Evolutionary conservation across 306 rosid genomes (phyloP).

Genomic region (Hippophae tibetana): DNA sequence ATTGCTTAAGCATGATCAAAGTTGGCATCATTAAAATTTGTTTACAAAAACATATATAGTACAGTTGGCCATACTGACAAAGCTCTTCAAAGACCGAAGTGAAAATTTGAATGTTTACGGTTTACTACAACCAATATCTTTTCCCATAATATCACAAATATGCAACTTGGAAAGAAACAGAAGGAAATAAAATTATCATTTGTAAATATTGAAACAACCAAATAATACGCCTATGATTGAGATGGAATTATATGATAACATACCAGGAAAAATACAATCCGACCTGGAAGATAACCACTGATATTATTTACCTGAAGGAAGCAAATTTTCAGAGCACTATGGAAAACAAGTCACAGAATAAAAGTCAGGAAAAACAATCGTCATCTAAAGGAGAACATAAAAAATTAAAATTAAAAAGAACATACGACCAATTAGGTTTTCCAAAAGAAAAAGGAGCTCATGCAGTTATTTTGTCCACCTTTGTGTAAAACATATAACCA

Average conservation of each 20-base stretch:
- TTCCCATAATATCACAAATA: neutral
- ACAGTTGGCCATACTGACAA: too few relatives aligned
- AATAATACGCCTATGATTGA: neutral
- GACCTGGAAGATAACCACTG: conserved; percentile 98
- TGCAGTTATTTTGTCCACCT: too few relatives aligned
- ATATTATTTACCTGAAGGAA: conserved; percentile 83
- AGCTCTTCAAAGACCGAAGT: too few relatives aligned
- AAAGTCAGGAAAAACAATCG: conserved; percentile 1
- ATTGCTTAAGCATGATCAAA: too few relatives aligned
- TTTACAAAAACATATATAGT: too few relatives aligned
- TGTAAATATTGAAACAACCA: neutral
- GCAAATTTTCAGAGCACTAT: conserved; percentile 2
- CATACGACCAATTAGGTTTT: too few relatives aligned
- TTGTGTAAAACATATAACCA: too few relatives aligned
- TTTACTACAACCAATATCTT: too few relatives aligned
- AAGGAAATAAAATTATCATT: conserved; percentile 1
- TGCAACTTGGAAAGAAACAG: neutral
- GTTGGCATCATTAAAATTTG: too few relatives aligned
- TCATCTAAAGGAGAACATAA: conserved; percentile 1
- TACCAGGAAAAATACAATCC: conserved; percentile 97
- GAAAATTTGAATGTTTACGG: too few relatives aligned
- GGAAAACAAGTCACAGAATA: conserved; percentile 17
- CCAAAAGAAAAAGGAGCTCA: too few relatives aligned
- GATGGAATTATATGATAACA: conserved; percentile 20
- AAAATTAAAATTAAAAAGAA: too few relatives aligned